phyloP scores from a whole-genome alignment of 108 stramenopile genomes.

The Nitzschia putrida region DNA sequence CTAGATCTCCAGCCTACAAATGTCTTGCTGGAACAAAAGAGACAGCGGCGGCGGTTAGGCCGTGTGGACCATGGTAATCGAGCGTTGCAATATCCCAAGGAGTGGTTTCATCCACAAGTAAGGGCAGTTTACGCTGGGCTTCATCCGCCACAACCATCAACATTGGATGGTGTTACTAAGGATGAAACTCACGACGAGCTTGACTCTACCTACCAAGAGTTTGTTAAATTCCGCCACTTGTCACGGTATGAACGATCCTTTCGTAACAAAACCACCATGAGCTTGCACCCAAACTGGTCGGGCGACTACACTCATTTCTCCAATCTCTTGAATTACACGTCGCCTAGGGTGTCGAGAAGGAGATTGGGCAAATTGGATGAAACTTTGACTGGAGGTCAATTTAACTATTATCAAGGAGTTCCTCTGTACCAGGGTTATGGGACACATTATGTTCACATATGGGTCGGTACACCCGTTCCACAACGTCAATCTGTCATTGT shows the following conservation, averaged over 20 bases:
- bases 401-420: slow-evolving; percentile 48
- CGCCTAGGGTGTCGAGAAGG: background rate
- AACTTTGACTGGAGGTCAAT: slow-evolving; percentile 19
- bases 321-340: background rate
- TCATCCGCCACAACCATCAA: slow-evolving; percentile 1
- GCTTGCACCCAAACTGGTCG: slow-evolving; percentile 43
- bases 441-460: slow-evolving; percentile 90
- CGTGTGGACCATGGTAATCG: background rate
- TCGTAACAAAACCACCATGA: slow-evolving; percentile 16
- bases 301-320: slow-evolving; percentile 29
- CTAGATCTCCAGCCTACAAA: slow-evolving; percentile 3
- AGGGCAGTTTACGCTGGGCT: slow-evolving; percentile 37
- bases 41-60: slow-evolving; percentile 1
- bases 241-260: slow-evolving; percentile 44
- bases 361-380: background rate
- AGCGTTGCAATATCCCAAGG: background rate
- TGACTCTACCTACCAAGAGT: slow-evolving; percentile 24
- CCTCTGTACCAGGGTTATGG: slow-evolving; percentile 80
- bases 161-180: background rate
- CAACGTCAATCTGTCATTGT: slow-evolving; percentile 94
- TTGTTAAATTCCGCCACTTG: slow-evolving; percentile 50
- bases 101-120: slow-evolving; percentile 23
- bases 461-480: slow-evolving; percentile 87
- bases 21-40: background rate
- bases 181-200: background rate